A percentile compares a stretch with the other conserved stretches of the same genome.
Evolutionary conservation across 2,329 filamentous ascomycete species (phyloP).

Genomic region (Bipolaris sorokiniana): DNA sequence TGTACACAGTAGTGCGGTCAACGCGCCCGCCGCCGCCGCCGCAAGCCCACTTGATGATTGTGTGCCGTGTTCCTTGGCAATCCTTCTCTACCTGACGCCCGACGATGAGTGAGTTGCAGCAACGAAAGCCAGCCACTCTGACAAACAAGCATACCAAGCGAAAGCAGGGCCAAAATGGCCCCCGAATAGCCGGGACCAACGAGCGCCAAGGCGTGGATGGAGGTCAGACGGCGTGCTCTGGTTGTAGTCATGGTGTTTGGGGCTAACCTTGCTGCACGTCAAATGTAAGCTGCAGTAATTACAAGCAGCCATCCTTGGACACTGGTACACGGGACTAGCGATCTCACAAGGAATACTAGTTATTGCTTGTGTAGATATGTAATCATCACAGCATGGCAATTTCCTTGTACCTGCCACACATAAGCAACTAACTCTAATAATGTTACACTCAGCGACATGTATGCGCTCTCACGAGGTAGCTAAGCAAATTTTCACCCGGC

Average conservation of each 20-base stretch:
- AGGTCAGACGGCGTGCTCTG: constrained; percentile 27
- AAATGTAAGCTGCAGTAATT: constrained; percentile 38
- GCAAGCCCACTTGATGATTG: constrained; percentile 7
- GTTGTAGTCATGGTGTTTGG: constrained; percentile 15
- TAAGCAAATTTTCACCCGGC: not conserved
- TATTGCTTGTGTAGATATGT: constrained; percentile 3
- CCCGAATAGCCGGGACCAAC: constrained; percentile 8
- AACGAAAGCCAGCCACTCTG: constrained; percentile 4
- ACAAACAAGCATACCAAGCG: constrained; percentile 25
- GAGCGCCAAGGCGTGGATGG: constrained; percentile 12
- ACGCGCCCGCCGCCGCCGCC: constrained; percentile 4
- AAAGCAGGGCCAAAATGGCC: constrained; percentile 5
- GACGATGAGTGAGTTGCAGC: constrained; percentile 1
- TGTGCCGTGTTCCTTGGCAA: constrained; percentile 13
- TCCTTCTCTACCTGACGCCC: not conserved
- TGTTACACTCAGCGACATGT: not conserved
- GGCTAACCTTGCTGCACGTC: constrained; percentile 24
- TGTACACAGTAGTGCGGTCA: not conserved
- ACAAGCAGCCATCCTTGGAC: constrained; percentile 18
- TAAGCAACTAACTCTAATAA: constrained; percentile 1
- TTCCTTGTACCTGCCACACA: constrained; percentile 3
- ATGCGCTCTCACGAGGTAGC: constrained; percentile 1
- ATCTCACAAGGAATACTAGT: constrained; percentile 4
- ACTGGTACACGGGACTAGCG: constrained; percentile 24
- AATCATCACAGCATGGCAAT: constrained; percentile 3